A percentile compares a stretch with the other conserved stretches of the same genome.
Evolutionary conservation across 352 stramenopile genomes (phyloP).

Genomic region (Aphanomyces euteiches): DNA sequence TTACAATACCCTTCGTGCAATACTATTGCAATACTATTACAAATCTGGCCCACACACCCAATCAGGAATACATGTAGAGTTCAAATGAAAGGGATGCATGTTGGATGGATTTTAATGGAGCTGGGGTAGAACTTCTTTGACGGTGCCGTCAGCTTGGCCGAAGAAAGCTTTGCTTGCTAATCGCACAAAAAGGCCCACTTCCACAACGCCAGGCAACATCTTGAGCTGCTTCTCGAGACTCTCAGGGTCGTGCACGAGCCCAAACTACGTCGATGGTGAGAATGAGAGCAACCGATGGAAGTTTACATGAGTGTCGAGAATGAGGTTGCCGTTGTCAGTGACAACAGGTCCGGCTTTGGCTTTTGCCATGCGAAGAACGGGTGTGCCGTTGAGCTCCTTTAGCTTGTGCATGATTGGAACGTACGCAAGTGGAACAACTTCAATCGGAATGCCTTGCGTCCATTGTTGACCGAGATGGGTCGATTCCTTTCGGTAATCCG

Average conservation of each 20-base stretch:
- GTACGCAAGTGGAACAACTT: slow-evolving; percentile 97
- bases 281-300: too few relatives aligned
- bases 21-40: too few relatives aligned
- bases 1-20: too few relatives aligned
- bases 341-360: slow-evolving; percentile 94
- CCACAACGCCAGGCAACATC: slow-evolving; percentile 81
- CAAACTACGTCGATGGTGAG: slow-evolving; percentile 45
- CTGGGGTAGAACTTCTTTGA: slow-evolving; percentile 39
- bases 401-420: slow-evolving; percentile 89
- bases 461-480: slow-evolving; percentile 80
- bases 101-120: too few relatives aligned
- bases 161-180: slow-evolving; percentile 88
- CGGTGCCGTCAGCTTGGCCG: slow-evolving; percentile 73
- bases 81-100: too few relatives aligned
- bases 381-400: slow-evolving; percentile 44
- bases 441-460: slow-evolving; percentile 91
- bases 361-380: slow-evolving; percentile 80
- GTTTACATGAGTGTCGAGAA: slow-evolving; percentile 76
- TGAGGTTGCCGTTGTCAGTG: slow-evolving; percentile 95
- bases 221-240: slow-evolving; percentile 66
- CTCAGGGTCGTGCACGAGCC: slow-evolving; percentile 61
- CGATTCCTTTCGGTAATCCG: slow-evolving; percentile 92
- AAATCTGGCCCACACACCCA: too few relatives aligned
- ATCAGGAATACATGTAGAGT: too few relatives aligned
- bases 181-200: slow-evolving; percentile 84